These are phyloP conservation scores for Calvatia gigantea DNA, from an alignment of 768 basidiomycete genomes.

Conservation along the genomic window DNA sequence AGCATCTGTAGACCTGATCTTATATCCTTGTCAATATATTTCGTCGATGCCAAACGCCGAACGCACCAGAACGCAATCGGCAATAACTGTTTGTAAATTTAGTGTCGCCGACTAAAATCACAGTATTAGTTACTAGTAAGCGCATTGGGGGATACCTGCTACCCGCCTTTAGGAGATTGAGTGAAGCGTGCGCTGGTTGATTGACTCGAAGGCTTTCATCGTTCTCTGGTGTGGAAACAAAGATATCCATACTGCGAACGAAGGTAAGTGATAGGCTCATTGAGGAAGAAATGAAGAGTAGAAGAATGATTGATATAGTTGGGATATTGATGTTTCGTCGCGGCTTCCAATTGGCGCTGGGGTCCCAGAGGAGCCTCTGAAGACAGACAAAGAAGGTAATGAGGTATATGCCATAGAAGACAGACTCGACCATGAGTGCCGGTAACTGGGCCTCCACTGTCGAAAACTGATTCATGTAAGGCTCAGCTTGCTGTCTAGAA, in stretches of 20 bases:
- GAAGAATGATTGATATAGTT: constrained; percentile 11
- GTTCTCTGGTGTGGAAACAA: constrained; percentile 7
- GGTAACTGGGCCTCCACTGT: constrained; percentile 10
- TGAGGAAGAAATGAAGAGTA: constrained; percentile 12
- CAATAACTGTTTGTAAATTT: constrained; percentile 12
- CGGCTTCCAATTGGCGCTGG: background rate
- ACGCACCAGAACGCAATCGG: constrained; percentile 15
- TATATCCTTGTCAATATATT: background rate
- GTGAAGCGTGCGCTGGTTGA: constrained; percentile 8
- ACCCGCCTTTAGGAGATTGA: constrained; percentile 14
- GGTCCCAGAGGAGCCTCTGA: constrained; percentile 12
- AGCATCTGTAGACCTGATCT: constrained; percentile 17
- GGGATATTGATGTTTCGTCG: constrained; percentile 8
- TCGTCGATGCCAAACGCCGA: background rate
- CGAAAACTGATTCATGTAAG: background rate
- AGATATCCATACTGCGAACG: constrained; percentile 11
- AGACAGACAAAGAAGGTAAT: constrained; percentile 16
- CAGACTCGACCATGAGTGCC: constrained; percentile 14
- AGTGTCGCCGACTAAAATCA: background rate
- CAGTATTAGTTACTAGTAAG: background rate
- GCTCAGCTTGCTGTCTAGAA: too few relatives aligned
- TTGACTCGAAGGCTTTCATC: background rate
- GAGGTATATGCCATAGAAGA: constrained; percentile 20
- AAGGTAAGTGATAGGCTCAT: constrained; percentile 15
- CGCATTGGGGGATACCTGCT: background rate